Evolutionary conservation across 2,329 filamentous ascomycete genomes (phyloP).

Genomic region (Alternaria consortialis): DNA sequence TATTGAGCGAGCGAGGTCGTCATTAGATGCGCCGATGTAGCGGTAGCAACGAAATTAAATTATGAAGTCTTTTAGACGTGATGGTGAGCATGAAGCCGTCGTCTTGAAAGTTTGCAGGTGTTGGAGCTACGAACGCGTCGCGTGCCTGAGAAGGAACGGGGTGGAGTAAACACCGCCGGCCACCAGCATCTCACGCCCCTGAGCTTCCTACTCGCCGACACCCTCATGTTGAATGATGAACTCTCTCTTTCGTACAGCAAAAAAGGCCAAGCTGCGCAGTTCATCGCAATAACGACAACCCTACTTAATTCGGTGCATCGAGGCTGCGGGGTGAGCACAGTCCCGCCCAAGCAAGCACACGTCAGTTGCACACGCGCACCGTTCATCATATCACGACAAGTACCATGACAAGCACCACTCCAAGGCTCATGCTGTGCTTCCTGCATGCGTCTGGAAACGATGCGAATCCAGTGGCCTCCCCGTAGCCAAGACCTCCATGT

Average conservation of each 20-base stretch:
- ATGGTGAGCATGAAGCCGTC: not conserved
- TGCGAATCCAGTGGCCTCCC: slow-evolving; percentile 11
- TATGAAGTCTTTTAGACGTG: not conserved
- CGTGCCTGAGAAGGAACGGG: not conserved
- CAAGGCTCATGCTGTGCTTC: slow-evolving; percentile 17
- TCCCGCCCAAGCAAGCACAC: slow-evolving; percentile 24
- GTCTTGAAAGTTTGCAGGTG: not conserved
- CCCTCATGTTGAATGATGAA: not conserved
- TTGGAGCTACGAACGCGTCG: not conserved
- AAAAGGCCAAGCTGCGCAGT: not conserved
- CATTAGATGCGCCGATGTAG: not conserved
- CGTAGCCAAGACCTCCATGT: slow-evolving; percentile 29
- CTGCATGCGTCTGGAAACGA: slow-evolving; percentile 13
- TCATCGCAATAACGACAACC: not conserved
- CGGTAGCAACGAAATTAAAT: no score
- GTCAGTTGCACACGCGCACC: slow-evolving; percentile 28
- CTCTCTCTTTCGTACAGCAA: not conserved
- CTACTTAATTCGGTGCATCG: not conserved
- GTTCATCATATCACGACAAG: slow-evolving; percentile 30
- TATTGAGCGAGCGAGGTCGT: slow-evolving; percentile 30
- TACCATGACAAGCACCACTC: slow-evolving; percentile 25
- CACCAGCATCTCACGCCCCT: not conserved
- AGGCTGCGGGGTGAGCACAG: not conserved
- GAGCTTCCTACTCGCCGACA: not conserved
- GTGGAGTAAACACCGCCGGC: not conserved